A percentile compares a stretch with the other conserved stretches of the same genome.
These are phyloP conservation scores for Leptographium galeiforme DNA, from an alignment of 2,329 filamentous ascomycete species.

Conservation along the genomic window DNA sequence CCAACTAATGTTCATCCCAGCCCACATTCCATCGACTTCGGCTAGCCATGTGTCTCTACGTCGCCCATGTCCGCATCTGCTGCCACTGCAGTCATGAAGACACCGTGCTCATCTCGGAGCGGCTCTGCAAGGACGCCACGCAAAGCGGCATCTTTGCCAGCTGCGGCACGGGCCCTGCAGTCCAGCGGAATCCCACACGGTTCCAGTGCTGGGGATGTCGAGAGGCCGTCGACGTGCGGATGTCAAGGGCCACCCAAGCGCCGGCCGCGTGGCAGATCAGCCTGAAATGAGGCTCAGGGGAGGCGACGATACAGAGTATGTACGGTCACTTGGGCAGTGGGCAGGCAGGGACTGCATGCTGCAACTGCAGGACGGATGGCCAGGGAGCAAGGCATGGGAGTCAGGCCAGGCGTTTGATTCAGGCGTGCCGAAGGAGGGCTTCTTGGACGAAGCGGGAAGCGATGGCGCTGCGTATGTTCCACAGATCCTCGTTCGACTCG, in stretches of 20 bases:
- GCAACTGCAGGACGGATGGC: neutral
- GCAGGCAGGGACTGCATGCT: too few relatives aligned
- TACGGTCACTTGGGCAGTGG: too few relatives aligned
- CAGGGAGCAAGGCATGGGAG: neutral
- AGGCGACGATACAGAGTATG: too few relatives aligned
- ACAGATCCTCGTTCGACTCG: too few relatives aligned
- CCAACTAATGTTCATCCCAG: neutral
- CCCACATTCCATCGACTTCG: neutral
- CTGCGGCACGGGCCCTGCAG: conserved; percentile 21
- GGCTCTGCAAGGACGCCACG: conserved; percentile 19
- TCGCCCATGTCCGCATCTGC: conserved; percentile 24
- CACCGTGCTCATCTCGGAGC: conserved; percentile 28
- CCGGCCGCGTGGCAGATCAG: conserved; percentile 2
- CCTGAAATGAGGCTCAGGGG: neutral
- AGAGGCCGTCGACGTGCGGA: conserved; percentile 11
- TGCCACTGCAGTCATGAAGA: conserved; percentile 21
- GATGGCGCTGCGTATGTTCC: neutral
- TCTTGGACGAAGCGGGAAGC: neutral
- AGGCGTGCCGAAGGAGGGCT: neutral
- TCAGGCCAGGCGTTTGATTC: neutral
- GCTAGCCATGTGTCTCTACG: conserved; percentile 25
- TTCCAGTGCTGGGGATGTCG: conserved; percentile 26
- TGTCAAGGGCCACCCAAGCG: neutral
- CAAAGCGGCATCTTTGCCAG: conserved; percentile 23
- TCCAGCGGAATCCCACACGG: conserved; percentile 17